Conservation (phyloP, 2,329 filamentous ascomycete genomes). For the Trematosphaeria pertusa region DNA sequence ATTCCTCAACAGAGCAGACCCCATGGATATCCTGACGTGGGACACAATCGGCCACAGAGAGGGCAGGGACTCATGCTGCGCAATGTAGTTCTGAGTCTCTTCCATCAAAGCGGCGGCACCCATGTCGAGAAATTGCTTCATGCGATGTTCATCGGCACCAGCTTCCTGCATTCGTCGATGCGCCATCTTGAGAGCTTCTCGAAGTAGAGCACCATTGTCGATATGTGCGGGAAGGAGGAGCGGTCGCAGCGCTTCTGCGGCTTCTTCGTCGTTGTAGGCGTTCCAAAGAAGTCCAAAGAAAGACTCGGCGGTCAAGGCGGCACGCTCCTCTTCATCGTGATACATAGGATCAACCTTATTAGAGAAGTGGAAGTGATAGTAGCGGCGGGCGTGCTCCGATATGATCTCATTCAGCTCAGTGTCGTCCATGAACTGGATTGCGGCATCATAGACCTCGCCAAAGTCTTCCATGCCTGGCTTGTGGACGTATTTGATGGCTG, state of each 20-base stretch:
- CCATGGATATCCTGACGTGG: constrained; percentile 5
- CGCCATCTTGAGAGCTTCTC: constrained; percentile 3
- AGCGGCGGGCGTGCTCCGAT: constrained; percentile 13
- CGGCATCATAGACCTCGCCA: constrained; percentile 9
- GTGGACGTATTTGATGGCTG: constrained; percentile 11
- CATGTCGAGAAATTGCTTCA: constrained; percentile 2
- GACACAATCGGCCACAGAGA: constrained; percentile 14
- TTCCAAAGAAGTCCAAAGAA: constrained; percentile 11
- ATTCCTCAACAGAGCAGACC: constrained; percentile 5
- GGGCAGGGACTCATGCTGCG: neutral
- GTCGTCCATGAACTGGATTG: constrained; percentile 17
- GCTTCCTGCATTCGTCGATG: constrained; percentile 3
- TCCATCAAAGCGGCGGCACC: neutral
- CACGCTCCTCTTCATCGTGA: constrained; percentile 7
- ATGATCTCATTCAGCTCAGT: constrained; percentile 8
- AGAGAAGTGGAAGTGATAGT: constrained; percentile 17
- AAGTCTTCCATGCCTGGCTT: constrained; percentile 8
- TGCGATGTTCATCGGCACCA: constrained; percentile 2
- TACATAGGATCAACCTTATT: constrained; percentile 4
- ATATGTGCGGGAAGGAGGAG: neutral
- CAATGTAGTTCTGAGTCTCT: constrained; percentile 2
- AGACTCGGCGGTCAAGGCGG: constrained; percentile 5
- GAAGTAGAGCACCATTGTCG: constrained; percentile 4
- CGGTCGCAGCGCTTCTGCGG: neutral
- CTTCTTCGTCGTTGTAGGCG: neutral